Evolutionary conservation across 2,329 filamentous ascomycete species (phyloP).

Genomic region (Cryphonectria japonica): DNA sequence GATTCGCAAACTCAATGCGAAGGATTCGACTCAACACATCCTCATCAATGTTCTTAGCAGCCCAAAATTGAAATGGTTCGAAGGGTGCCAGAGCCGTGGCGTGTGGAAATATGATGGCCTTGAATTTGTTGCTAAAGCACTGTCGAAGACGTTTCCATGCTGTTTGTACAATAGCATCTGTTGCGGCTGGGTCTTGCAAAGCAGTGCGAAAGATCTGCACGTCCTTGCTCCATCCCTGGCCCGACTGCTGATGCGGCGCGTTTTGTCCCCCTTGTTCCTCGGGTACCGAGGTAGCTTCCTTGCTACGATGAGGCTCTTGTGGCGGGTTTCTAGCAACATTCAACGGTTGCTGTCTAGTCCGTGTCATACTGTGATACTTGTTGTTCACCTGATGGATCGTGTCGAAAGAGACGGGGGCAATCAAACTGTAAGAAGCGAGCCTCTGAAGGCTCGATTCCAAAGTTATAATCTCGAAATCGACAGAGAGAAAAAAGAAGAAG

Average conservation of each 20-base stretch:
- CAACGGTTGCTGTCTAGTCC: background rate
- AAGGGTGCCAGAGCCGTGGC: background rate
- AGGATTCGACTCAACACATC: slow-evolving; percentile 9
- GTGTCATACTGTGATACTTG: background rate
- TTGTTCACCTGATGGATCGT: background rate
- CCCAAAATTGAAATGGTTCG: slow-evolving; percentile 24
- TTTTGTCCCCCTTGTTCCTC: background rate
- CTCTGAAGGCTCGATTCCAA: background rate
- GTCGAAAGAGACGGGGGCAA: background rate
- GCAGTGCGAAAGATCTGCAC: background rate
- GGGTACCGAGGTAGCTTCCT: background rate
- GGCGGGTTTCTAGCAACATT: background rate
- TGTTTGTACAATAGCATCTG: background rate
- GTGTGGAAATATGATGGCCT: slow-evolving; percentile 9
- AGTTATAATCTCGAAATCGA: background rate
- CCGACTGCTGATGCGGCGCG: background rate
- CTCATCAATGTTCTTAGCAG: slow-evolving; percentile 12
- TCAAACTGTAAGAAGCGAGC: background rate
- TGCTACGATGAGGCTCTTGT: background rate
- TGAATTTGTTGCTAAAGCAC: slow-evolving; percentile 16
- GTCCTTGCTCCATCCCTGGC: background rate
- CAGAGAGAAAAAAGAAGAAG: no score
- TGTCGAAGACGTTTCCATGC: slow-evolving; percentile 9
- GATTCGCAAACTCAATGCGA: slow-evolving; percentile 17
- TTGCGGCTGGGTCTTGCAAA: background rate